Evolutionary conservation across 331 rosid species (phyloP).

Genomic region (Stylosanthes scabra): DNA sequence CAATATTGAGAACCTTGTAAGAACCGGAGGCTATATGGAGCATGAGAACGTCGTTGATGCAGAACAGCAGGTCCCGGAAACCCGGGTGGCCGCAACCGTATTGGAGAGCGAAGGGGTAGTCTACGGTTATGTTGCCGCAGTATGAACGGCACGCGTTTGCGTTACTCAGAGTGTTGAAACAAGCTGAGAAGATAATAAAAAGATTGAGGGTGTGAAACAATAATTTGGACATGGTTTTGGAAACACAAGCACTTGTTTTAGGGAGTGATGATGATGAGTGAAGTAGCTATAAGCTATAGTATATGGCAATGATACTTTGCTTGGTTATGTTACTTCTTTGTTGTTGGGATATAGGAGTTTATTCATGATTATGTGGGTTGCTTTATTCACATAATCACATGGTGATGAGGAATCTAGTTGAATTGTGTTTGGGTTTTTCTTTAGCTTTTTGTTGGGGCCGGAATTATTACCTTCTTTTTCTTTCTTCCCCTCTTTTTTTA

Average conservation of each 20-base stretch:
- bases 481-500: background rate
- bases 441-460: conserved; percentile 39
- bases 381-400: conserved; percentile 57
- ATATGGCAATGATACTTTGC: conserved; percentile 53
- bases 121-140: conserved; percentile 91
- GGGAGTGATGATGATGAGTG: background rate
- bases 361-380: conserved; percentile 30
- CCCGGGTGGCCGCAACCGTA: conserved; percentile 99
- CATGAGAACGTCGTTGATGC: conserved; percentile 92
- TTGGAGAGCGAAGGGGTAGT: conserved; percentile 81
- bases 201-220: conserved; percentile 34
- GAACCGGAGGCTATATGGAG: conserved; percentile 92
- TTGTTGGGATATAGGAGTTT: conserved; percentile 25
- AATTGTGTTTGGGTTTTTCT: conserved; percentile 61
- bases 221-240: conserved; percentile 40
- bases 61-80: conserved; percentile 80
- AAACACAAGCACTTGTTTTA: background rate
- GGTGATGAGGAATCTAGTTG: conserved; percentile 54
- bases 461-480: conserved; percentile 32
- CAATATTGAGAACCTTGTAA: conserved; percentile 85
- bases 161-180: conserved; percentile 17
- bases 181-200: conserved; percentile 36
- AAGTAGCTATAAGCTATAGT: background rate
- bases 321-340: conserved; percentile 34
- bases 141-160: conserved; percentile 71